phyloP scores from a whole-genome alignment of 805 yeast genomes.

The Myxozyma sirexii region DNA sequence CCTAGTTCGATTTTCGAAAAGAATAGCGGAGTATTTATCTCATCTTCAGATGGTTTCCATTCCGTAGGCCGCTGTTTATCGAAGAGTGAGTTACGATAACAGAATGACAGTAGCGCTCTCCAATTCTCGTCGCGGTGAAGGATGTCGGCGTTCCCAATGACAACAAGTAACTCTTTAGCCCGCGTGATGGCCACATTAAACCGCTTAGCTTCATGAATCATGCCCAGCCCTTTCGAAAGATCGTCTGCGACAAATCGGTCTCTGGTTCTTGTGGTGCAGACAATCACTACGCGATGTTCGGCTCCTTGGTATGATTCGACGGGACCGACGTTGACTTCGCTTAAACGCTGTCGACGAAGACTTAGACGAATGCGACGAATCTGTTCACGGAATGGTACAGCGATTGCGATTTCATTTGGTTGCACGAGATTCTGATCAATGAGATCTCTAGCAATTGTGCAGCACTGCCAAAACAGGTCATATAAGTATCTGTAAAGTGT shows the following conservation, averaged over 20 bases:
- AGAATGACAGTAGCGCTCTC: constrained; percentile 26
- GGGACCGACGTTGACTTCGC: constrained; percentile 33
- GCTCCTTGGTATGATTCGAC: constrained; percentile 33
- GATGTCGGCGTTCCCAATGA: constrained; percentile 49
- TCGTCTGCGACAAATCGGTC: constrained; percentile 24
- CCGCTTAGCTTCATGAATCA: constrained; percentile 37
- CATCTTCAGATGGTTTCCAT: constrained; percentile 28
- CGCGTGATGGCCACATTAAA: constrained; percentile 53
- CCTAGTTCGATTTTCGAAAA: constrained; percentile 24
- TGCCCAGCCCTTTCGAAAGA: constrained; percentile 24
- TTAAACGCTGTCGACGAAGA: constrained; percentile 14
- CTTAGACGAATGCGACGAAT: constrained; percentile 19
- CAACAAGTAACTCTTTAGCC: constrained; percentile 48
- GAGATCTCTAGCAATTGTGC: constrained; percentile 12
- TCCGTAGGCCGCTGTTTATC: background rate
- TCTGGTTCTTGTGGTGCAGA: constrained; percentile 30
- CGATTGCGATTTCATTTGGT: constrained; percentile 27
- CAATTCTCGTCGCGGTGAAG: constrained; percentile 30
- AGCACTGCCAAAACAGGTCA: too few relatives aligned
- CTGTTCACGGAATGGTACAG: constrained; percentile 32
- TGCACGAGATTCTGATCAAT: constrained; percentile 4
- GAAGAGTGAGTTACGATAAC: constrained; percentile 25
- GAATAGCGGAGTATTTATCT: constrained; percentile 22
- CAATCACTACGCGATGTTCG: constrained; percentile 29
- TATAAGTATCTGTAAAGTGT: too few relatives aligned